A percentile compares a stretch with the other conserved stretches of the same genome.
Evolutionary conservation across 2,329 filamentous ascomycete genomes (phyloP).

Genomic region (Sarocladium kiliense): DNA sequence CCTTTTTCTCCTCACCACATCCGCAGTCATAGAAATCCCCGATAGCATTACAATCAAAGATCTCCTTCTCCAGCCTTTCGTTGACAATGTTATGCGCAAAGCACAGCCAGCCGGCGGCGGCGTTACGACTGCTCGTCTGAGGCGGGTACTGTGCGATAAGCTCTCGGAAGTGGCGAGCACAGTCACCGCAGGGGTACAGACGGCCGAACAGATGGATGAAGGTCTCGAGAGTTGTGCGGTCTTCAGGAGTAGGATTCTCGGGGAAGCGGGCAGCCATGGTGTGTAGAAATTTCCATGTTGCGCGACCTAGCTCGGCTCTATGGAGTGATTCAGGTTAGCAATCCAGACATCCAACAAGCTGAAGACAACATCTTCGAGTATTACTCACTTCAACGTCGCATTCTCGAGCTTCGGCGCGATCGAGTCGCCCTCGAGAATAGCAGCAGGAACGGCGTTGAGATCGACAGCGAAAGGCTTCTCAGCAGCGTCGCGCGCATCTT

Average conservation of each 20-base stretch:
- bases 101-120: constrained; percentile 63
- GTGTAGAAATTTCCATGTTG: constrained; percentile 66
- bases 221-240: constrained; percentile 56
- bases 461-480: constrained; percentile 30
- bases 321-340: not conserved
- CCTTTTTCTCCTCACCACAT: constrained; percentile 58
- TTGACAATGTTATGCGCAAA: constrained; percentile 66
- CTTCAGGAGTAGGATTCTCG: constrained; percentile 57
- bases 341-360: no score
- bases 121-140: constrained; percentile 58
- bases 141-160: constrained; percentile 59
- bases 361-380: no score
- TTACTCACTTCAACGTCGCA: constrained; percentile 70
- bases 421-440: constrained; percentile 58
- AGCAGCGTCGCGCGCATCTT: constrained; percentile 11
- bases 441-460: constrained; percentile 37
- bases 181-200: constrained; percentile 68
- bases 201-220: constrained; percentile 63
- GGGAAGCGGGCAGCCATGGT: constrained; percentile 68
- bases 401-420: constrained; percentile 81
- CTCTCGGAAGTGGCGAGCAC: constrained; percentile 61
- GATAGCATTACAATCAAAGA: constrained; percentile 63
- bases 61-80: constrained; percentile 52
- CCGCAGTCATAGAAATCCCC: constrained; percentile 70
- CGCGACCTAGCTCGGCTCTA: constrained; percentile 60